Conservation (phyloP, 1,139 yeast genomes). For the Blastobotrys capitulatus region DNA sequence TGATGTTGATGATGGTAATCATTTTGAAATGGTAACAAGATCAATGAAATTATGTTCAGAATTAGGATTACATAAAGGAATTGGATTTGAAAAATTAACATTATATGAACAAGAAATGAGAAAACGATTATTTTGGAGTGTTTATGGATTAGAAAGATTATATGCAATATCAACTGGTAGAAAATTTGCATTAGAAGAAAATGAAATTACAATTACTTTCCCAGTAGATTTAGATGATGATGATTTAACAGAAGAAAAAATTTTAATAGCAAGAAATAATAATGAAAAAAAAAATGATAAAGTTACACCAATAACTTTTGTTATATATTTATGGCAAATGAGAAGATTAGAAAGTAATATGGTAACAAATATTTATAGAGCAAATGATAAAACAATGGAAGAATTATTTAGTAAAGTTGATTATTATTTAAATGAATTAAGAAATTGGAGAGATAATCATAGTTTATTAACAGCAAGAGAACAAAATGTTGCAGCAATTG, state of each 20-base stretch:
- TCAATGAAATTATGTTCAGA: constrained; percentile 38
- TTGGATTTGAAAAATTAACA: constrained; percentile 17
- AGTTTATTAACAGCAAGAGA: constrained; percentile 17
- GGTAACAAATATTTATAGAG: constrained; percentile 44
- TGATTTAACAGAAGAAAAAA: constrained; percentile 18
- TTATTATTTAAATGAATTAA: constrained; percentile 21
- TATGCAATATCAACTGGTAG: constrained; percentile 57
- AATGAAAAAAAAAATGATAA: constrained; percentile 1
- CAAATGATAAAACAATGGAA: constrained; percentile 29
- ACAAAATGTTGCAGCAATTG: constrained; percentile 41
- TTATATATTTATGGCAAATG: constrained; percentile 48
- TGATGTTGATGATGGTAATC: constrained; percentile 49
- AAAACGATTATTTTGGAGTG: constrained; percentile 55
- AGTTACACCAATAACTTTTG: constrained; percentile 36
- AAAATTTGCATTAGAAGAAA: constrained; percentile 45
- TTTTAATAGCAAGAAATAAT: constrained; percentile 13
- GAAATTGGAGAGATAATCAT: constrained; percentile 21
- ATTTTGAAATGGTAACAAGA: constrained; percentile 47
- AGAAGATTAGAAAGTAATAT: constrained; percentile 52
- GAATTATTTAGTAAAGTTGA: constrained; percentile 26
- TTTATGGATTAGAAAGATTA: constrained; percentile 50
- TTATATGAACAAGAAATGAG: constrained; percentile 37
- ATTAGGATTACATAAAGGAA: constrained; percentile 21
- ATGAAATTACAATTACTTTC: constrained; percentile 40
- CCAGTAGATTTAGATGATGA: constrained; percentile 38